These are phyloP conservation scores for Cercophora newfieldiana DNA, from an alignment of 495 filamentous ascomycete genomes.

Conservation along the genomic window DNA sequence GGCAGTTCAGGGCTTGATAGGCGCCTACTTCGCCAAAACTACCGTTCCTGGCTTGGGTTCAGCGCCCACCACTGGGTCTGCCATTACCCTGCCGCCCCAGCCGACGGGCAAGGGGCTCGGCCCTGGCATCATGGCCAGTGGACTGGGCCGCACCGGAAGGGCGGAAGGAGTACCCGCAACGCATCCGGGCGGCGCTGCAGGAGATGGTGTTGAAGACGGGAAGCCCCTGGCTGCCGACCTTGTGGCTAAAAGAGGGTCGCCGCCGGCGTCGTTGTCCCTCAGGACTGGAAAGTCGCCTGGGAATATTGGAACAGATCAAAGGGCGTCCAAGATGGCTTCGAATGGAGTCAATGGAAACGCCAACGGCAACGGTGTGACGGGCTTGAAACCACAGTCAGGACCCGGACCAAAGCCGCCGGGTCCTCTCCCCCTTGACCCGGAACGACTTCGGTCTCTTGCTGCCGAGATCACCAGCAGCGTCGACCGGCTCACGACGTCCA, in stretches of 20 bases:
- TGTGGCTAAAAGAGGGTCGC: too few relatives aligned
- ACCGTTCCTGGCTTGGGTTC: background rate
- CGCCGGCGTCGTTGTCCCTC: too few relatives aligned
- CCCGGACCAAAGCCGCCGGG: background rate
- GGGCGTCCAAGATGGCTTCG: background rate
- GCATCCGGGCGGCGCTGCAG: background rate
- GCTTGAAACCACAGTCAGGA: background rate
- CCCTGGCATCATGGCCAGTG: background rate
- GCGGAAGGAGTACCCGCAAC: background rate
- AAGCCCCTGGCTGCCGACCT: background rate
- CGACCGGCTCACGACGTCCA: background rate
- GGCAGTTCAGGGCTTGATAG: constrained; percentile 18
- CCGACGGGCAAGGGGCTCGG: background rate
- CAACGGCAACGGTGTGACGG: background rate
- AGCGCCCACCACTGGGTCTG: constrained; percentile 2
- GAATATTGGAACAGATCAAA: too few relatives aligned
- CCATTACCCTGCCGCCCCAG: background rate
- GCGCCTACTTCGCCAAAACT: constrained; percentile 18
- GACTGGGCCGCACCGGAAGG: background rate
- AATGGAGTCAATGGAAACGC: background rate
- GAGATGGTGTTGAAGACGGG: background rate
- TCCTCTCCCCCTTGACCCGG: background rate
- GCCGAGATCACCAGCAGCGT: constrained; percentile 18
- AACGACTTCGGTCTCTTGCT: constrained; percentile 18
- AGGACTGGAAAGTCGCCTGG: too few relatives aligned